Evolutionary conservation across 768 basidiomycete species (phyloP).

Genomic region (Tricholomella constricta): DNA sequence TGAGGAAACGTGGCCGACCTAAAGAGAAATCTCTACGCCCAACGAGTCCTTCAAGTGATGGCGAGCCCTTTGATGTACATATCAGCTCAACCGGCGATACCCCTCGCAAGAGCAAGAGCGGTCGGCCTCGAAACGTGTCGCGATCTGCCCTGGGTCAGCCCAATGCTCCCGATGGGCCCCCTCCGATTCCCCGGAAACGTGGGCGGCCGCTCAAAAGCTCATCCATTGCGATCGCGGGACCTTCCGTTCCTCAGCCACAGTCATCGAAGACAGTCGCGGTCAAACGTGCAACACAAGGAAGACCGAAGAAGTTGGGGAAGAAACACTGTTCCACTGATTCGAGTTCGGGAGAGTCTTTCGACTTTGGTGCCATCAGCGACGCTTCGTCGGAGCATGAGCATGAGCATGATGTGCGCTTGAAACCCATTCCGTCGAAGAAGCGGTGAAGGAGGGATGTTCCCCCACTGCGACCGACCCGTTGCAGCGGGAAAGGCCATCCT

Average conservation of each 20-base stretch:
- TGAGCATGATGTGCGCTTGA: background rate
- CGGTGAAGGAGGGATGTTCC: background rate
- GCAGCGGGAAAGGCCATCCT: background rate
- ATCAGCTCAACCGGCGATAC: constrained; percentile 2
- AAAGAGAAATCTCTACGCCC: background rate
- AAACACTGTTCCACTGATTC: constrained; percentile 16
- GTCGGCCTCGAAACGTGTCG: background rate
- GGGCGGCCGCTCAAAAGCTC: constrained; percentile 13
- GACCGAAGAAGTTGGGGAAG: background rate
- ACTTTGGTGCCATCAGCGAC: constrained; percentile 19
- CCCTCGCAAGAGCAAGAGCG: background rate
- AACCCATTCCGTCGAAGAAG: background rate
- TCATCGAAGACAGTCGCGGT: background rate
- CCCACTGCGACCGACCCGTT: background rate
- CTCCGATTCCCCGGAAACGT: constrained; percentile 7
- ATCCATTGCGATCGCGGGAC: background rate
- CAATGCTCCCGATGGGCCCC: background rate
- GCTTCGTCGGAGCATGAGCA: constrained; percentile 10
- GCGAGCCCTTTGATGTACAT: constrained; percentile 6
- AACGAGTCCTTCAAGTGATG: background rate
- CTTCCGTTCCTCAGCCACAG: background rate
- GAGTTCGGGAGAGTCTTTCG: constrained; percentile 26
- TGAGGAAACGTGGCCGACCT: constrained; percentile 1
- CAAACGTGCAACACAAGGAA: background rate
- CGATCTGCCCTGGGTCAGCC: background rate